These are phyloP conservation scores for Pseudisothecium myosuroides DNA, from an alignment of 225 moss, liverwort and hornwort species.

Conservation along the genomic window DNA sequence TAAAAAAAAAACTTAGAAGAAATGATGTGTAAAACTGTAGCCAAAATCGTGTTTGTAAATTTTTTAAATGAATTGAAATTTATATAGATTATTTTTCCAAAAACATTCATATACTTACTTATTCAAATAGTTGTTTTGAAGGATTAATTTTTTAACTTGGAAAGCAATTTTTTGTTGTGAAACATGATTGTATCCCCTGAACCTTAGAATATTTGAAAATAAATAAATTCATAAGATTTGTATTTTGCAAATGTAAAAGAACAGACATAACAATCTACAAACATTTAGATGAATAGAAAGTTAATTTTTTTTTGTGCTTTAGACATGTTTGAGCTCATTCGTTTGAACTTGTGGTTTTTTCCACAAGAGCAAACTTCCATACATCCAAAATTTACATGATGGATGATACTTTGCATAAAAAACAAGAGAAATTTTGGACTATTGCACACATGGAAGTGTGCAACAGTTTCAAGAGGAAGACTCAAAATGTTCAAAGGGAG, in stretches of 20 bases:
- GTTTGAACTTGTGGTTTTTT: rapidly evolving
- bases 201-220: not conserved
- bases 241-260: not conserved
- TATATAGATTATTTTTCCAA: not conserved
- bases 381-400: not conserved
- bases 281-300: not conserved
- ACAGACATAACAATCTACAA: not conserved
- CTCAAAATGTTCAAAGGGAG: too few species aligned
- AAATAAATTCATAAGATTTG: not conserved
- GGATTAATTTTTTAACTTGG: rapidly evolving
- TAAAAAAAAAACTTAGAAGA: not conserved
- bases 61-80: not conserved
- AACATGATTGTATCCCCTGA: not conserved
- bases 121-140: not conserved
- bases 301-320: not conserved
- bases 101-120: not conserved
- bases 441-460: not conserved
- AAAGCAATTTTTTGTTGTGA: not conserved
- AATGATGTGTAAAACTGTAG: not conserved
- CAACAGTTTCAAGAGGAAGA: not conserved
- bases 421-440: rapidly evolving
- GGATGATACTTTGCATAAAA: not conserved
- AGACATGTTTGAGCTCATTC: not conserved
- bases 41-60: rapidly evolving
- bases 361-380: rapidly evolving